Conservation (phyloP, 192 early-diverging fungal genomes). For the Linnemannia exigua region DNA sequence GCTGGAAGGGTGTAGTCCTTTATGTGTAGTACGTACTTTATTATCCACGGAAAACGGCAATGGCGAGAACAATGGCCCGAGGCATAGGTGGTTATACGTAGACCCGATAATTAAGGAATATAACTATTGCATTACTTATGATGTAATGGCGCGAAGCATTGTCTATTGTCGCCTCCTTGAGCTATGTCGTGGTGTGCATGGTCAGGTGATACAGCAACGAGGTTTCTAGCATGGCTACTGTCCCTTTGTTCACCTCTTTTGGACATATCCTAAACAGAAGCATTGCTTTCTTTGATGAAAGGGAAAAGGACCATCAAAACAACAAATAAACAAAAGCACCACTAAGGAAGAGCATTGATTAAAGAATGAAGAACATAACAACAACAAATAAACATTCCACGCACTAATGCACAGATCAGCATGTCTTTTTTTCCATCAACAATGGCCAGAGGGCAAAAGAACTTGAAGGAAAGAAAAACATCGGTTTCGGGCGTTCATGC, state of each 20-base stretch:
- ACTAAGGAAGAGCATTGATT: background rate
- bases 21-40: conserved; percentile 25
- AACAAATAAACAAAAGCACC: background rate
- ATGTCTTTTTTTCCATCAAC: background rate
- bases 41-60: no score
- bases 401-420: background rate
- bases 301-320: background rate
- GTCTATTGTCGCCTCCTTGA: no score
- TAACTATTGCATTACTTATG: no score
- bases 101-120: no score
- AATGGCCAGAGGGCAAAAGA: background rate
- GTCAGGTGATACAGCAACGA: background rate
- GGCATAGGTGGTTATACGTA: no score
- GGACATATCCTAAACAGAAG: background rate
- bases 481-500: background rate
- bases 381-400: conserved; percentile 1
- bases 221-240: background rate
- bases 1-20: conserved; percentile 24
- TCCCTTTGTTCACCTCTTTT: background rate
- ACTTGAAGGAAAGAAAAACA: background rate
- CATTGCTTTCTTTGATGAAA: background rate
- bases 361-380: background rate
- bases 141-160: no score
- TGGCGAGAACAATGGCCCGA: no score
- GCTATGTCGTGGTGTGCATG: background rate